Conservation (phyloP, 2,329 filamentous ascomycete genomes). For the Cryphonectria carpinicola region DNA sequence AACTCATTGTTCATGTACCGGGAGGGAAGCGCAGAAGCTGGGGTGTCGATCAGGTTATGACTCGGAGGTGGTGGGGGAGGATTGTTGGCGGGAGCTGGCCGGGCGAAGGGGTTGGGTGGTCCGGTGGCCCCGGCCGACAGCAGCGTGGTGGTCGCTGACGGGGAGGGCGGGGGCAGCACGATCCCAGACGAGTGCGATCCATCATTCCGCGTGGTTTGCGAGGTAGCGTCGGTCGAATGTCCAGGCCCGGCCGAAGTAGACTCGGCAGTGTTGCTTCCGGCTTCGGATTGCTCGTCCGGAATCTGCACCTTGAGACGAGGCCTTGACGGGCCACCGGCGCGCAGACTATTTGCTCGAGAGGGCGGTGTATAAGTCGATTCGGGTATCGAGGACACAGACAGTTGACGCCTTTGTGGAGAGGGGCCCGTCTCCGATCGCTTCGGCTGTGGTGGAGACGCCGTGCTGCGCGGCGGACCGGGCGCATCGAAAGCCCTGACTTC, state of each 20-base stretch:
- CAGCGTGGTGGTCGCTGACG: slow-evolving; percentile 76
- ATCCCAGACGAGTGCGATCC: slow-evolving; percentile 69
- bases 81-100: slow-evolving; percentile 74
- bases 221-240: slow-evolving; percentile 61
- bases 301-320: slow-evolving; percentile 93
- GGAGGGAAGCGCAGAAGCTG: slow-evolving; percentile 91
- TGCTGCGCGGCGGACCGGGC: slow-evolving; percentile 56
- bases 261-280: slow-evolving; percentile 73
- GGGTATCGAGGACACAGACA: slow-evolving; percentile 64
- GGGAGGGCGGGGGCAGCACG: slow-evolving; percentile 89
- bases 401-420: slow-evolving; percentile 51
- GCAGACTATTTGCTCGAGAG: slow-evolving; percentile 76
- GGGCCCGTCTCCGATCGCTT: slow-evolving; percentile 56
- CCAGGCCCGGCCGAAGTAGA: slow-evolving; percentile 62
- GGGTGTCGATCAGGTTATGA: slow-evolving; percentile 68
- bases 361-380: slow-evolving; percentile 71
- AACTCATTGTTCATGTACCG: slow-evolving; percentile 88
- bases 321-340: slow-evolving; percentile 66
- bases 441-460: slow-evolving; percentile 60
- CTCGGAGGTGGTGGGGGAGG: slow-evolving; percentile 45
- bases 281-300: slow-evolving; percentile 79
- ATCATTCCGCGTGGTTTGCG: slow-evolving; percentile 55
- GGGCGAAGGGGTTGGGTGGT: slow-evolving; percentile 92
- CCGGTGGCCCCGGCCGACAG: slow-evolving; percentile 90
- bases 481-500: slow-evolving; percentile 63